A percentile compares a stretch with the other conserved stretches of the same genome.
phyloP scores from a whole-genome alignment of 1,139 yeast species.

The Saccharomyces hybrid region DNA sequence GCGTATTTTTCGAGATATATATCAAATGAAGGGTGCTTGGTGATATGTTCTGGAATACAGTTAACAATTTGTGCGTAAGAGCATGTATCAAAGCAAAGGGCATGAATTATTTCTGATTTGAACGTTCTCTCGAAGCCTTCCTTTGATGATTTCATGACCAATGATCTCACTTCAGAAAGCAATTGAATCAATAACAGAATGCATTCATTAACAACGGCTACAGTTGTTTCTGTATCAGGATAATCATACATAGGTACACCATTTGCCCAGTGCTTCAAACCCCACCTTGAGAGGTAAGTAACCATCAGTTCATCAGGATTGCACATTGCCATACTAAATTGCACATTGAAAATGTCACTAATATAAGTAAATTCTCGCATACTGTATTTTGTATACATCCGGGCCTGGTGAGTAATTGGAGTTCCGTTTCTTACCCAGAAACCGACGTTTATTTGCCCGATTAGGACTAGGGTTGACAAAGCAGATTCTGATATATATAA shows the following conservation, averaged over 20 bases:
- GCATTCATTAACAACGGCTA: constrained; percentile 74
- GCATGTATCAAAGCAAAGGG: constrained; percentile 66
- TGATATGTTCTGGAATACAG: constrained; percentile 67
- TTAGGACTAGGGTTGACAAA: constrained; percentile 62
- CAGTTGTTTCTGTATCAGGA: constrained; percentile 39
- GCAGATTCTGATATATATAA: constrained; percentile 52
- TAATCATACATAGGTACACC: constrained; percentile 36
- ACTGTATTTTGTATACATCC: constrained; percentile 73
- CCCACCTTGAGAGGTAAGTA: constrained; percentile 66
- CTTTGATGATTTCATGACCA: constrained; percentile 45
- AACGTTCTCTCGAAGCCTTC: constrained; percentile 49
- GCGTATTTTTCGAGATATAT: constrained; percentile 54
- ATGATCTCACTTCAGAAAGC: constrained; percentile 58
- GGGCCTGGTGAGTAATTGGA: constrained; percentile 70
- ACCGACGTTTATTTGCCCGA: constrained; percentile 70
- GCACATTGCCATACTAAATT: constrained; percentile 52
- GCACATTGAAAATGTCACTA: constrained; percentile 69
- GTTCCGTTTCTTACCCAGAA: constrained; percentile 88
- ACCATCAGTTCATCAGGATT: constrained; percentile 52
- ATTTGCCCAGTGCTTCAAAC: constrained; percentile 43
- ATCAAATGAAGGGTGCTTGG: constrained; percentile 69
- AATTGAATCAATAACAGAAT: constrained; percentile 61
- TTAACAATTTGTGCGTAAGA: constrained; percentile 63
- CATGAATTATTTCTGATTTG: constrained; percentile 66
- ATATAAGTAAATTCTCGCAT: constrained; percentile 76